Conservation (phyloP, 768 basidiomycete genomes). For the Termitomyces sp. region DNA sequence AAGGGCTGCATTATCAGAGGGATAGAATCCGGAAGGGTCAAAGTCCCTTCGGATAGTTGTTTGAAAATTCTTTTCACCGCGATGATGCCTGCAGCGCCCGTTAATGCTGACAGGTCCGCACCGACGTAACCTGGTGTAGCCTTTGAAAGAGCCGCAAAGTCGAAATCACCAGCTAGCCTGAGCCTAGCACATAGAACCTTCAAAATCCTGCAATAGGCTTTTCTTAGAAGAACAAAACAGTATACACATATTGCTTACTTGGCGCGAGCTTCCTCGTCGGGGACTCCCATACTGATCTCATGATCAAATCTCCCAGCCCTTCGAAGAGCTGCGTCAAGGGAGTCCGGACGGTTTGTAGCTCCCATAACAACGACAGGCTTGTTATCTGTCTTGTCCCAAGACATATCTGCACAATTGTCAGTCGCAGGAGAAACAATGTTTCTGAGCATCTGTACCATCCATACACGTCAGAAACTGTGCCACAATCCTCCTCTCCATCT, state of each 20-base stretch:
- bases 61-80: conserved; percentile 97
- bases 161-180: conserved; percentile 81
- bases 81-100: conserved; percentile 91
- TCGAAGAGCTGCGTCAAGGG: conserved; percentile 88
- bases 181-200: conserved; percentile 81
- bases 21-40: conserved; percentile 45
- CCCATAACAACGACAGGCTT: conserved; percentile 93
- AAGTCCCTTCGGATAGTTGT: conserved; percentile 60
- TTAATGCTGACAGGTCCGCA: conserved; percentile 86
- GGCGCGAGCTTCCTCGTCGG: conserved; percentile 84
- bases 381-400: conserved; percentile 92
- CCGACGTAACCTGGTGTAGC: conserved; percentile 97
- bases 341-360: conserved; percentile 94
- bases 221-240: background rate
- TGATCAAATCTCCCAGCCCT: conserved; percentile 95
- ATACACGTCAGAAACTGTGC: conserved; percentile 98
- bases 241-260: conserved; percentile 50
- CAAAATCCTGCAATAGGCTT: conserved; percentile 52
- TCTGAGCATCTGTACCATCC: conserved; percentile 65
- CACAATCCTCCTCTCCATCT: conserved; percentile 97
- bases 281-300: conserved; percentile 97
- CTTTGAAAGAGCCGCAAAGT: conserved; percentile 82
- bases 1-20: conserved; percentile 10
- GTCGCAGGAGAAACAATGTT: background rate
- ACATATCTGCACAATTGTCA: conserved; percentile 57